A percentile compares a stretch with the other conserved stretches of the same genome.
Conservation (phyloP, 2,329 filamentous ascomycete genomes). For the Penicillium fuscoglaucum region DNA sequence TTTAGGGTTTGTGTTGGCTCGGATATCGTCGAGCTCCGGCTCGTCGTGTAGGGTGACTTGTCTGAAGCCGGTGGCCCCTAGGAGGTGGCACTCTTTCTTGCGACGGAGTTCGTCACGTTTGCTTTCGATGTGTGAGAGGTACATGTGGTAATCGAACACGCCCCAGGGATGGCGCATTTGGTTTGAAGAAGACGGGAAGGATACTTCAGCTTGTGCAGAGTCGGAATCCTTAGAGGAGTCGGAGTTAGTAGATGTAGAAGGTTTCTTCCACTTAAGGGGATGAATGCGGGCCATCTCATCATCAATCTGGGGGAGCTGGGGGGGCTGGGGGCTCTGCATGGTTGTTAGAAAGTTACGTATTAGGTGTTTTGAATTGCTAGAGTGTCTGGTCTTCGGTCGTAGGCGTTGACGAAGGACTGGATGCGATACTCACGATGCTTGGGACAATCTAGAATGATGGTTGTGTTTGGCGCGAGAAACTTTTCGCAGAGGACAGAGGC, state of each 20-base stretch:
- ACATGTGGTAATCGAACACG: constrained; percentile 36
- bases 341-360: background rate
- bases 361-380: background rate
- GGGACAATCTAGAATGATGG: background rate
- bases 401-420: background rate
- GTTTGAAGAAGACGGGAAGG: background rate
- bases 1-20: constrained; percentile 1
- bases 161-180: constrained; percentile 30
- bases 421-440: constrained; percentile 1
- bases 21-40: constrained; percentile 10
- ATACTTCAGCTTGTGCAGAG: background rate
- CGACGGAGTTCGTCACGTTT: constrained; percentile 19
- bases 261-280: background rate
- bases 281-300: background rate
- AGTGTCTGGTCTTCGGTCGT: background rate
- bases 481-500: background rate
- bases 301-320: background rate
- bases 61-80: constrained; percentile 28
- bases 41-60: constrained; percentile 24
- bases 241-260: background rate
- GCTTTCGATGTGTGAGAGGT: constrained; percentile 30
- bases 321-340: constrained; percentile 1
- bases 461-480: background rate
- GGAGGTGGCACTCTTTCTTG: constrained; percentile 26
- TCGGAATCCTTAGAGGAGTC: background rate